Percentiles rank a stretch among this genome's conserved stretches.
Evolutionary conservation across 305 asterid genomes (phyloP).

Genomic region (Plantago coronopus): DNA sequence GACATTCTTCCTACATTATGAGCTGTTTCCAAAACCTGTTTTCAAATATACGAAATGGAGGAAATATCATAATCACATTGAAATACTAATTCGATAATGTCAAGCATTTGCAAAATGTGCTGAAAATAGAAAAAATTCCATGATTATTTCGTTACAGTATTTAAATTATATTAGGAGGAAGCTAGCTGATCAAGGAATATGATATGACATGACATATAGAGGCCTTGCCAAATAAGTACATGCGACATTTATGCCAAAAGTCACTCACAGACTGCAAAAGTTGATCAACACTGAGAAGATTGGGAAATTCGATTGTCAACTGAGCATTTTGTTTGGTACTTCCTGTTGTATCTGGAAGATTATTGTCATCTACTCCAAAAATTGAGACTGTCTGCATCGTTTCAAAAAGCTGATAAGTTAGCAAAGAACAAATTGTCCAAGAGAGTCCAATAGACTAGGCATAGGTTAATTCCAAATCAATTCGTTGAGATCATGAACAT

Average conservation of each 20-base stretch:
- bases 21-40: constrained; percentile 75
- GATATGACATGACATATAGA: too few species aligned
- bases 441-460: background rate
- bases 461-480: too few species aligned
- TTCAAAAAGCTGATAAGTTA: constrained; percentile 20
- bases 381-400: constrained; percentile 39
- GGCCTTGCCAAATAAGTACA: background rate
- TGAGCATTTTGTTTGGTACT: constrained; percentile 29
- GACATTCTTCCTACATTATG: constrained; percentile 80
- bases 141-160: too few species aligned
- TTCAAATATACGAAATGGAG: background rate
- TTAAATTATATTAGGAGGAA: too few species aligned
- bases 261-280: constrained; percentile 77
- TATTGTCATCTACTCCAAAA: constrained; percentile 43
- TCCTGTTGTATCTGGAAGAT: constrained; percentile 34
- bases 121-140: too few species aligned
- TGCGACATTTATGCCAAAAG: background rate
- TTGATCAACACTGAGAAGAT: constrained; percentile 63
- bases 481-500: too few species aligned
- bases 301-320: constrained; percentile 42
- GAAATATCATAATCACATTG: too few species aligned
- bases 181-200: background rate
- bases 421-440: background rate
- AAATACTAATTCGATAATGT: background rate
- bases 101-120: too few species aligned